phyloP scores from a whole-genome alignment of 768 basidiomycete genomes.

The Coprinopsis strossmayeri region DNA sequence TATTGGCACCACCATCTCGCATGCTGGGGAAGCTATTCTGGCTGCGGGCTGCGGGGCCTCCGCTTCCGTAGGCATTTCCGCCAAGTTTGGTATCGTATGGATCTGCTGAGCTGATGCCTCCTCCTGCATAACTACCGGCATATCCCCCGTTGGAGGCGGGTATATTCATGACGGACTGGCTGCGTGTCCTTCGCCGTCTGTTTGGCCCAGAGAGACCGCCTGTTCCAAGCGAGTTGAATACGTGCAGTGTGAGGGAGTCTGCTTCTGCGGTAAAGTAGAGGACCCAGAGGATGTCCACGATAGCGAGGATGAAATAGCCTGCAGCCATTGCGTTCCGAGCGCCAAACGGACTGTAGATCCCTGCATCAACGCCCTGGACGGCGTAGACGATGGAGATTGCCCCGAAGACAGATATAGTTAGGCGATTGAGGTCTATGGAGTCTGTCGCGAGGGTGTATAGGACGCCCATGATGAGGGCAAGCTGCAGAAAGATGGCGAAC shows the following conservation, averaged over 20 bases:
- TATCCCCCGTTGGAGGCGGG: constrained; percentile 51
- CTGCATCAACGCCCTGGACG: constrained; percentile 62
- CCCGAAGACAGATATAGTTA: constrained; percentile 85
- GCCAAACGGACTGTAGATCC: constrained; percentile 48
- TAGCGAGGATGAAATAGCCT: constrained; percentile 88
- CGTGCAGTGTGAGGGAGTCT: constrained; percentile 75
- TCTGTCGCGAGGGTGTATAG: constrained; percentile 79
- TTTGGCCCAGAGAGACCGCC: constrained; percentile 80
- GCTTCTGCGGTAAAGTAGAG: constrained; percentile 97
- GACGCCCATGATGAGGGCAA: constrained; percentile 66
- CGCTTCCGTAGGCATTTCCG: constrained; percentile 35
- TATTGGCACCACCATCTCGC: constrained; percentile 30
- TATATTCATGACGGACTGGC: constrained; percentile 54
- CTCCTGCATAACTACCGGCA: constrained; percentile 55
- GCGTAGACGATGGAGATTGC: constrained; percentile 86
- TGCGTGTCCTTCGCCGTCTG: constrained; percentile 69
- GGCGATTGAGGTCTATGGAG: constrained; percentile 87
- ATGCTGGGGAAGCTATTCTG: constrained; percentile 52
- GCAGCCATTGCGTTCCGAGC: constrained; percentile 81
- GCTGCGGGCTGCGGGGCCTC: constrained; percentile 40
- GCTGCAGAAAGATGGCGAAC: constrained; percentile 81
- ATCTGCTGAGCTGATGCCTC: constrained; percentile 64
- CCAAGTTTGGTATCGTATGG: constrained; percentile 64
- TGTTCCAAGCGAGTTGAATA: constrained; percentile 86
- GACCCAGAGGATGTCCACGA: constrained; percentile 93